Conservation (phyloP, 2,329 filamentous ascomycete genomes). For the Aspergillus texensis region DNA sequence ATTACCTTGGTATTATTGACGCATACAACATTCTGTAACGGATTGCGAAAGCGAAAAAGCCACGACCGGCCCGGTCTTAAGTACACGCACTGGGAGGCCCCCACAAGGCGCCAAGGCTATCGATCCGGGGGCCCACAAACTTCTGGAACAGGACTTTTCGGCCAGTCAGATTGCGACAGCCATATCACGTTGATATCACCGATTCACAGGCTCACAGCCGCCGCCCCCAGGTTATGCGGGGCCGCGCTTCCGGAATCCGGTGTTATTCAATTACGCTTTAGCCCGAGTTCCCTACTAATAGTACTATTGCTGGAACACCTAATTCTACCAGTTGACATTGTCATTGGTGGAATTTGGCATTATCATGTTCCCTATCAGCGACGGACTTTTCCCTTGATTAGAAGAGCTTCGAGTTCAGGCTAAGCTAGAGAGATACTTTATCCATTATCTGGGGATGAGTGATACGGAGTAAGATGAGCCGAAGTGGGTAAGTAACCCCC, state of each 20-base stretch:
- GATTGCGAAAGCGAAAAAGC: constrained; percentile 1
- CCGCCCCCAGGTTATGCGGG: constrained; percentile 27
- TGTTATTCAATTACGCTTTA: constrained; percentile 1
- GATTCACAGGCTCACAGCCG: constrained; percentile 18
- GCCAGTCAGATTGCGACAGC: constrained; percentile 15
- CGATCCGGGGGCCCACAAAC: constrained; percentile 26
- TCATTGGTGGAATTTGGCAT: constrained; percentile 10
- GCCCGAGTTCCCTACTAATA: not conserved
- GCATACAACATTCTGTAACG: not conserved
- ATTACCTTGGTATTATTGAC: not conserved
- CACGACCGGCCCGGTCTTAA: constrained; percentile 11
- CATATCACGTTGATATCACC: constrained; percentile 26
- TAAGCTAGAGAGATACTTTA: not conserved
- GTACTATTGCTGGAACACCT: not conserved
- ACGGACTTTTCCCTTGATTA: constrained; percentile 11
- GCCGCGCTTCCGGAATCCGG: constrained; percentile 25
- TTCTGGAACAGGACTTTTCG: constrained; percentile 24
- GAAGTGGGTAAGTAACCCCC: constrained; percentile 6
- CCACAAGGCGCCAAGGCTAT: constrained; percentile 26
- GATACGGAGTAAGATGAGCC: not conserved
- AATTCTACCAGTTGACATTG: constrained; percentile 2
- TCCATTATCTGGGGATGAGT: constrained; percentile 3
- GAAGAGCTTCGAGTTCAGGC: constrained; percentile 6
- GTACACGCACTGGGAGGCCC: constrained; percentile 18
- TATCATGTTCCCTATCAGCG: constrained; percentile 3